These are phyloP conservation scores for Podila horticola DNA, from an alignment of 192 early-diverging fungal genomes.

Conservation along the genomic window DNA sequence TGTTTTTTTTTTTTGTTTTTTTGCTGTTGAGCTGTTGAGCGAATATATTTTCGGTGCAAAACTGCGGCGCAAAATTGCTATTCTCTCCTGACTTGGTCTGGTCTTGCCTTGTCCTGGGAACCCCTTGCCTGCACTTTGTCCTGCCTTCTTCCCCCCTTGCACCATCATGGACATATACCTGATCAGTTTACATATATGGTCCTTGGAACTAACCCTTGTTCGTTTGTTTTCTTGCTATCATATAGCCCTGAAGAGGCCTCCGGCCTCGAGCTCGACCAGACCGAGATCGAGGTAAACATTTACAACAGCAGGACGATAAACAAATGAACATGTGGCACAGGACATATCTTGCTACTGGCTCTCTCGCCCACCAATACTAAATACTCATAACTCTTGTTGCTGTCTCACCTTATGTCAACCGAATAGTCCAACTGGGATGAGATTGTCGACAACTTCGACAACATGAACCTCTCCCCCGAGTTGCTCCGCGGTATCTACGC, in stretches of 20 bases:
- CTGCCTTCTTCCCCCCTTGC: neutral
- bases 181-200: neutral
- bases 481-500: constrained; percentile 98
- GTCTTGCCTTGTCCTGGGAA: no score
- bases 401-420: constrained; percentile 3
- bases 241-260: constrained; percentile 26
- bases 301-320: neutral
- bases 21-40: neutral
- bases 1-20: neutral
- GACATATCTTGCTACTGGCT: neutral
- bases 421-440: constrained; percentile 93
- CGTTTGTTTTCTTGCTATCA: neutral
- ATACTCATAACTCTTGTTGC: neutral
- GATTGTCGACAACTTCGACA: constrained; percentile 95
- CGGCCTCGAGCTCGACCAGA: constrained; percentile 51
- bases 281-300: constrained; percentile 50
- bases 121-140: neutral
- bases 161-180: neutral
- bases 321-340: neutral
- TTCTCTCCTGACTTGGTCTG: no score
- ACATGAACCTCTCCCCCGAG: constrained; percentile 91
- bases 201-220: neutral
- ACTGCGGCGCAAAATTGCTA: no score
- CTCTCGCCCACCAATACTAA: neutral
- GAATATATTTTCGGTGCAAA: no score